A percentile compares a stretch with the other conserved stretches of the same genome.
These are phyloP conservation scores for Pestalotiopsis sp. DNA, from an alignment of 2,329 filamentous ascomycete genomes.

Conservation along the genomic window DNA sequence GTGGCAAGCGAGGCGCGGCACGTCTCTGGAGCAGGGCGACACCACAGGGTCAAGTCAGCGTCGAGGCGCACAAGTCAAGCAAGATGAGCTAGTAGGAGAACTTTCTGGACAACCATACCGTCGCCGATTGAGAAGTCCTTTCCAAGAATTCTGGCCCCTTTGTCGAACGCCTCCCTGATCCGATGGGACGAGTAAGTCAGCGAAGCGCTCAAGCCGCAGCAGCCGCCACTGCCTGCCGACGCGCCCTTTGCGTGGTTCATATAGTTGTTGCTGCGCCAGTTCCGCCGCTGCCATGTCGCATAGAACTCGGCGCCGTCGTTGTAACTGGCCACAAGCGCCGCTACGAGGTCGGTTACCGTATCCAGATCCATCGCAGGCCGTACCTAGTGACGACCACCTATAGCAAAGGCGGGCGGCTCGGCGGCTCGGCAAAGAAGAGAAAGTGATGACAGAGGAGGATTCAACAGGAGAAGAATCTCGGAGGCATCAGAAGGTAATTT, in stretches of 20 bases:
- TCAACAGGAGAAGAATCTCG: neutral
- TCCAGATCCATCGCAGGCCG: constrained; percentile 25
- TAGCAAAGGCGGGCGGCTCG: too few relatives aligned
- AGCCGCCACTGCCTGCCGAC: constrained; percentile 15
- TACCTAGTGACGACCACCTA: too few relatives aligned
- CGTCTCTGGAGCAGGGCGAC: constrained; percentile 19
- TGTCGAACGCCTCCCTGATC: constrained; percentile 35
- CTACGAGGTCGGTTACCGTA: constrained; percentile 31
- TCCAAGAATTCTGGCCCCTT: constrained; percentile 36
- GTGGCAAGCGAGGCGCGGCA: constrained; percentile 31
- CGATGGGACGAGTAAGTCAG: constrained; percentile 32
- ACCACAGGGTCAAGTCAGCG: neutral
- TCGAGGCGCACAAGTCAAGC: neutral
- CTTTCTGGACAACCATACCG: constrained; percentile 23
- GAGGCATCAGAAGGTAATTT: neutral
- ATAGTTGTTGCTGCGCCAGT: constrained; percentile 37
- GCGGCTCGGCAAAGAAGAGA: neutral
- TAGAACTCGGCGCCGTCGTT: constrained; percentile 34
- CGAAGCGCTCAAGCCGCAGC: constrained; percentile 37
- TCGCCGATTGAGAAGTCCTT: constrained; percentile 37
- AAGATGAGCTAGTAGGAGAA: neutral
- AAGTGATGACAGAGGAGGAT: neutral
- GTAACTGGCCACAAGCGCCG: constrained; percentile 33
- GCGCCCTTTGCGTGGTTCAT: constrained; percentile 16
- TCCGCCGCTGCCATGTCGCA: constrained; percentile 36